A percentile compares a stretch with the other conserved stretches of the same genome.
These are phyloP conservation scores for Naganishia randhawae DNA, from an alignment of 768 basidiomycete genomes.

Conservation along the genomic window DNA sequence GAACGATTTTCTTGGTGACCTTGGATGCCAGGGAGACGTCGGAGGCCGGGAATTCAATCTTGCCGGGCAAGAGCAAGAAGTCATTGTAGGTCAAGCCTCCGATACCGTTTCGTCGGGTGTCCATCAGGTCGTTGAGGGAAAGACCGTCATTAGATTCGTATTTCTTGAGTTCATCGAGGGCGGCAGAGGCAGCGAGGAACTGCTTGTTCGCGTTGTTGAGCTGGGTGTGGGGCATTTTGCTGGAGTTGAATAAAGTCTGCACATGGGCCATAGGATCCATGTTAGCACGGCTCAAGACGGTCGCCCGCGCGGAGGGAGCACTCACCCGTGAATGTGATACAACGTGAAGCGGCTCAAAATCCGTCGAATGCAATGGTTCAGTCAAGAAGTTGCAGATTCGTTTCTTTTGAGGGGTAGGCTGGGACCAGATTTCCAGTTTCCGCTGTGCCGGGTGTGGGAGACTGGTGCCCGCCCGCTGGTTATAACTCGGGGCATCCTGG, in stretches of 20 bases:
- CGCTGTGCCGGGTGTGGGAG: not conserved
- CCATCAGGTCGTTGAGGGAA: constrained; percentile 77
- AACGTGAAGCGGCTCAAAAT: constrained; percentile 11
- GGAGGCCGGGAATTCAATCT: constrained; percentile 81
- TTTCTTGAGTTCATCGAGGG: constrained; percentile 68
- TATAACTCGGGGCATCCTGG: not conserved
- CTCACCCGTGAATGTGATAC: constrained; percentile 2
- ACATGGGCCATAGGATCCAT: not conserved
- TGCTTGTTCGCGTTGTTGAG: constrained; percentile 17
- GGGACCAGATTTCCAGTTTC: constrained; percentile 23
- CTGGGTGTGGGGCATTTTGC: constrained; percentile 12
- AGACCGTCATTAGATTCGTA: constrained; percentile 78
- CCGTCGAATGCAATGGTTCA: constrained; percentile 6
- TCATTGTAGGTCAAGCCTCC: constrained; percentile 98
- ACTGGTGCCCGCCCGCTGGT: not conserved
- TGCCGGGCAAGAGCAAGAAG: constrained; percentile 88
- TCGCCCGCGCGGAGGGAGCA: not conserved
- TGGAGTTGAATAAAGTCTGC: not conserved
- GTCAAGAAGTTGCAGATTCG: constrained; percentile 16
- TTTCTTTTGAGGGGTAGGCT: constrained; percentile 21
- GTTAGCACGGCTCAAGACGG: not conserved
- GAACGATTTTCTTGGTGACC: constrained; percentile 79
- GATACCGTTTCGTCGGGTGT: constrained; percentile 63
- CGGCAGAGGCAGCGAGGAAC: constrained; percentile 65
- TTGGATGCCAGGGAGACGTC: constrained; percentile 49